Evolutionary conservation across 768 basidiomycete genomes (phyloP).

Genomic region (Hericium coralloides): DNA sequence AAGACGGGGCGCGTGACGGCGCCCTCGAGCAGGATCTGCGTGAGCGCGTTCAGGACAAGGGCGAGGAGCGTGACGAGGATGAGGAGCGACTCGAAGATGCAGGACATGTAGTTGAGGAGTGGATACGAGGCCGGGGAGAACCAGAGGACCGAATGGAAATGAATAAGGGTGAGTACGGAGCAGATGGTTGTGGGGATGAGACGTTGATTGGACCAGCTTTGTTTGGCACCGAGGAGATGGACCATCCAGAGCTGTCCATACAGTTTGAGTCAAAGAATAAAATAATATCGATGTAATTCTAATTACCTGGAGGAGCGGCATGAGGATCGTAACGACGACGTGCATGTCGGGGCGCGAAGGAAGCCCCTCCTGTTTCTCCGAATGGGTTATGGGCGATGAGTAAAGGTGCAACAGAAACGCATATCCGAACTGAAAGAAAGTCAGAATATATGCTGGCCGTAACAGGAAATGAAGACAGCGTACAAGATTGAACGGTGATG

Average conservation of each 20-base stretch:
- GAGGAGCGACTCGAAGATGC: conserved; percentile 60
- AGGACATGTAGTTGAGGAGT: conserved; percentile 65
- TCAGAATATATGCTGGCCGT: not conserved
- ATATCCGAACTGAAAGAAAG: conserved; percentile 51
- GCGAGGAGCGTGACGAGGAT: conserved; percentile 50
- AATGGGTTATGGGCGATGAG: conserved; percentile 54
- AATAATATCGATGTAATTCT: not conserved
- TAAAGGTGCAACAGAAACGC: conserved; percentile 71
- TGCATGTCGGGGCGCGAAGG: conserved; percentile 67
- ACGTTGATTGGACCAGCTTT: conserved; percentile 56
- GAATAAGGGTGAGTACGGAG: conserved; percentile 48
- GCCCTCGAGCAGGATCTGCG: conserved; percentile 59
- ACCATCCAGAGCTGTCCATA: conserved; percentile 44
- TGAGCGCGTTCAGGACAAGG: conserved; percentile 48
- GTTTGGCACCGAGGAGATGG: conserved; percentile 57
- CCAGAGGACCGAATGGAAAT: conserved; percentile 60
- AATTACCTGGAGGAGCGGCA: conserved; percentile 65
- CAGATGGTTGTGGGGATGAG: conserved; percentile 60
- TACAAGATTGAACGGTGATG: conserved; percentile 67
- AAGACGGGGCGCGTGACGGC: conserved; percentile 50
- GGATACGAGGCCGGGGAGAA: conserved; percentile 45
- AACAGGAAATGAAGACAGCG: conserved; percentile 17
- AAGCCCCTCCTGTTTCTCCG: conserved; percentile 29
- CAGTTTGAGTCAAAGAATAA: not conserved
- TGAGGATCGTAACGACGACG: conserved; percentile 58